Evolutionary conservation across 331 rosid genomes (phyloP).

Genomic region (Rhamnella rubrinervis): DNA sequence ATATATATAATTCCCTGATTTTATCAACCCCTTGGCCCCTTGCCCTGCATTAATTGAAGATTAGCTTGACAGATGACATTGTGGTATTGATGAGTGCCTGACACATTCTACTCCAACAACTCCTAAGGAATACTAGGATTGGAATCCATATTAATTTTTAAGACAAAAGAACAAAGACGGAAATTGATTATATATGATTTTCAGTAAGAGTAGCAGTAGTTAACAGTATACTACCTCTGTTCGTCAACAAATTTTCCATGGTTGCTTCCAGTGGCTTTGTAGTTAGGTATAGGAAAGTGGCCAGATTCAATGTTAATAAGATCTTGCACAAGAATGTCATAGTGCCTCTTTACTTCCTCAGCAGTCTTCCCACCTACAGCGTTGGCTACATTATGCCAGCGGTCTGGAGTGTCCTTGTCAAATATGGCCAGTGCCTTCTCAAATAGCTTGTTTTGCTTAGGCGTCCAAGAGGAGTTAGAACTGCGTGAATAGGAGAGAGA

Average conservation of each 20-base stretch:
- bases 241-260: conserved; percentile 31
- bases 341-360: conserved; percentile 73
- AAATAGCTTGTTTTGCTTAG: conserved; percentile 71
- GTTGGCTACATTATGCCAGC: conserved; percentile 89
- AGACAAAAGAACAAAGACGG: neutral
- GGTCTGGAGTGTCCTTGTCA: conserved; percentile 76
- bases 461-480: conserved; percentile 59
- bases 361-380: conserved; percentile 80
- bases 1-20: neutral
- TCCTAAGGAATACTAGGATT: too few species aligned
- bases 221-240: conserved; percentile 34
- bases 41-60: neutral
- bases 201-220: neutral
- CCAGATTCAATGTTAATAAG: conserved; percentile 73
- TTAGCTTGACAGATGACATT: neutral
- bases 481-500: conserved; percentile 30
- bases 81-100: neutral
- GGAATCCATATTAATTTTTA: neutral
- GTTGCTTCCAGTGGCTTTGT: conserved; percentile 36
- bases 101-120: neutral
- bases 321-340: conserved; percentile 75
- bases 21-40: neutral
- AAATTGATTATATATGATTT: neutral
- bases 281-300: conserved; percentile 64
- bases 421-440: conserved; percentile 88